Evolutionary conservation across 805 yeast species (phyloP), one percentile per base, ranked within the genome.

Genomic region (Lipomyces spencermartinsiae): DNA sequence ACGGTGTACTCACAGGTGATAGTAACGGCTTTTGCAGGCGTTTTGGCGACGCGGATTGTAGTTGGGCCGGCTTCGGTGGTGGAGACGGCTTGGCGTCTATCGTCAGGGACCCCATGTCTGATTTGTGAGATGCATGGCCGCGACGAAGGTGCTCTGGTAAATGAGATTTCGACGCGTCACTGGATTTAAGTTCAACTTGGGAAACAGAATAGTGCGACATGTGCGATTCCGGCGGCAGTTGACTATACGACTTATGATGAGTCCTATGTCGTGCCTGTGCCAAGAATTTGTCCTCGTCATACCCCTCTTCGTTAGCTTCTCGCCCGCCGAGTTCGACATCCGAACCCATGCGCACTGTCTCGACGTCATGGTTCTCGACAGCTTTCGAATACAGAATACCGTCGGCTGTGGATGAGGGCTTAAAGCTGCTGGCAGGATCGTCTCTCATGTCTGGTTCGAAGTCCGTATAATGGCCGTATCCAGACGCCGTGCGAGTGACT

Each of bases 391-490:
- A 54, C 8, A 37, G 58, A 14, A 62, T 63, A 8, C 43, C 62
- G 19, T 64, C 70, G 22, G 62, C 55, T 22, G 69, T 66, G 29
- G 14, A 55, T 9, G 66, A 66, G 7, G 64, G 64, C 22, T 39
- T 37, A 4, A 34, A 16, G 39, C 34, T 34, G 6, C 10, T n/a
- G 16, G 19, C 25, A 22, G 2, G 37, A 31, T 56, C 62, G 12
- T 55, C 64, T 19, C 22, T n/a, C 12, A 1, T 10, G 29, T 25
- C 19, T 33, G 37, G 5, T 25, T 43, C 59, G 33, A 25, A 8
- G 22, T 82, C 86, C 0, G 91, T 85, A 73, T 83, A 89, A 73
- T 85, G 85, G 1, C 95, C 95, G 76, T 90, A 90, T 0, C 95
- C 95, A 2, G 83, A 78, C 0, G 94, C 94, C 0, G 92, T 85